phyloP scores from a whole-genome alignment of 768 basidiomycete genomes.

The Lentinula guzmanii region DNA sequence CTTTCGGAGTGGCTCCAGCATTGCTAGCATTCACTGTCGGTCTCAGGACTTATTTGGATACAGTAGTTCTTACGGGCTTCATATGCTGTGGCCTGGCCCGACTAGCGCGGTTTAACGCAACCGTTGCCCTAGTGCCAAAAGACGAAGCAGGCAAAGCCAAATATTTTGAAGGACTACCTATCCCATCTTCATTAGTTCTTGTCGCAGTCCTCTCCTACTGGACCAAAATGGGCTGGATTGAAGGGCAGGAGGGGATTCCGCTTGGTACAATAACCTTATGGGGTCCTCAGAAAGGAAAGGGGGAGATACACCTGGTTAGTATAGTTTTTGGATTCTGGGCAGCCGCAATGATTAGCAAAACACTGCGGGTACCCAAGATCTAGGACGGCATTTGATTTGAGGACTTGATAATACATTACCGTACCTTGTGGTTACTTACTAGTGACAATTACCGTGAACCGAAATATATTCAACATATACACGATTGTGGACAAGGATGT shows the following conservation, averaged over 20 bases:
- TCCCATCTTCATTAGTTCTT: conserved; percentile 82
- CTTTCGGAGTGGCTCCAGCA: conserved; percentile 97
- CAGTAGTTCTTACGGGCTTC: conserved; percentile 78
- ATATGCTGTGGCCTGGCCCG: conserved; percentile 96
- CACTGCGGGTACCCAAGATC: conserved; percentile 78
- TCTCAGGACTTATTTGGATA: conserved; percentile 87
- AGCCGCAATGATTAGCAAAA: conserved; percentile 97
- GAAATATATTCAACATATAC: neutral
- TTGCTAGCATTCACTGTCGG: conserved; percentile 88
- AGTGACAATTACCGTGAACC: neutral
- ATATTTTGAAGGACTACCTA: conserved; percentile 97
- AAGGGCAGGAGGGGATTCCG: conserved; percentile 69
- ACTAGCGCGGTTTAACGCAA: conserved; percentile 97
- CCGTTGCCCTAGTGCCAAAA: conserved; percentile 90
- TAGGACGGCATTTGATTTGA: conserved; percentile 17
- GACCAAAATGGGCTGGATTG: conserved; percentile 82
- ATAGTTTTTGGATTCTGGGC: conserved; percentile 84
- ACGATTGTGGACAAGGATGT: neutral
- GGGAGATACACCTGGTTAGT: conserved; percentile 81
- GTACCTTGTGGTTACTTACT: neutral
- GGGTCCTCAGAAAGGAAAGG: conserved; percentile 64
- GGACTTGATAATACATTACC: neutral
- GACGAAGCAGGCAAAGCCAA: conserved; percentile 80
- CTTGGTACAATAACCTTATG: conserved; percentile 69
- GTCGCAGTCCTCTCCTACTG: conserved; percentile 78